Conservation (phyloP, 2,329 filamentous ascomycete genomes). For the Ustulina deusta region DNA sequence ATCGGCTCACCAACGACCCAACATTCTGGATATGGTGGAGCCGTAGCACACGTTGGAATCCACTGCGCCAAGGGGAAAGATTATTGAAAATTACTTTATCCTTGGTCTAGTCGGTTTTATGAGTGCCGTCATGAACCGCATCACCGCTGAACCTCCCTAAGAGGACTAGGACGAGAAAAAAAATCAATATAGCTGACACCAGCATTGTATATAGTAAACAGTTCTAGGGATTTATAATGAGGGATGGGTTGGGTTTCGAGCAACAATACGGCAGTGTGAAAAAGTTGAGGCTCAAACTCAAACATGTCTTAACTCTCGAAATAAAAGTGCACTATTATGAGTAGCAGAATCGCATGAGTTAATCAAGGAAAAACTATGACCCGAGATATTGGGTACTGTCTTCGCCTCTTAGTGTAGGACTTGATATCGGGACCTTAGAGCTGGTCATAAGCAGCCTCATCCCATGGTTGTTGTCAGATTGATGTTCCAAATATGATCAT, state of each 20-base stretch:
- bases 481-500: background rate
- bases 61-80: background rate
- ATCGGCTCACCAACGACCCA: constrained; percentile 29
- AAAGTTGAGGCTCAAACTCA: constrained; percentile 4
- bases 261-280: background rate
- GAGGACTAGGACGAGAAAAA: background rate
- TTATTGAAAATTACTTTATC: background rate
- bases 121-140: background rate
- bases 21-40: constrained; percentile 31
- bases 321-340: background rate
- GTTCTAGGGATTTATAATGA: background rate
- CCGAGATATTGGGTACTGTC: background rate
- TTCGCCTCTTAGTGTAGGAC: background rate
- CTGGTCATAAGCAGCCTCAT: background rate
- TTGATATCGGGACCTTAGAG: background rate
- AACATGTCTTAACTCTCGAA: background rate
- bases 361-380: background rate
- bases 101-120: background rate
- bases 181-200: background rate
- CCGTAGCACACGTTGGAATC: constrained; percentile 7
- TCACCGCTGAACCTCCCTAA: background rate
- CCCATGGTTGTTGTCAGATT: background rate
- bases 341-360: background rate
- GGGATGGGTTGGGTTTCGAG: background rate
- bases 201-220: background rate